phyloP scores from a whole-genome alignment of 441 rosid genomes.

The Cnidoscolus chayamansa region DNA sequence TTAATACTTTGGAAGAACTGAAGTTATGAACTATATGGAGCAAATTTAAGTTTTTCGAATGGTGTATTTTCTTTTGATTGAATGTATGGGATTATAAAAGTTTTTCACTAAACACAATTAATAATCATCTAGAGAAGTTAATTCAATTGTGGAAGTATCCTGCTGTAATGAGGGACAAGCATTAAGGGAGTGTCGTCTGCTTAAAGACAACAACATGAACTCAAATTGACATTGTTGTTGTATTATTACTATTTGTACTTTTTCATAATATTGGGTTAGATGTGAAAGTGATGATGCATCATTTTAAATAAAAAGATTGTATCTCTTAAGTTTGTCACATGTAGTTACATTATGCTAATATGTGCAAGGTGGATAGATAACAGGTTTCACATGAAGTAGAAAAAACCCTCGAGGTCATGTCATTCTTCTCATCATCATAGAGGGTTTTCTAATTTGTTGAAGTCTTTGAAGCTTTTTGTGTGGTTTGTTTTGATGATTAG shows the following conservation, averaged over 20 bases:
- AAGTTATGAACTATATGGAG: conserved; percentile 1
- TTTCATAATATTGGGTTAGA: not conserved
- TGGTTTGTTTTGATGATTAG: conserved; percentile 7
- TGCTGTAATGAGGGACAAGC: not conserved
- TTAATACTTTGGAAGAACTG: not conserved
- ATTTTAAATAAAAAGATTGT: not conserved
- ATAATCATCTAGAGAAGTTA: not conserved
- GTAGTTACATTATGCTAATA: conserved; percentile 2
- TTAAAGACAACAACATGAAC: not conserved
- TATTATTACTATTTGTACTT: not conserved
- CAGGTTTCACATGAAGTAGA: not conserved
- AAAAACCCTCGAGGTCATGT: not conserved
- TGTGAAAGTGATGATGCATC: not conserved
- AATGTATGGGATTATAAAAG: not conserved
- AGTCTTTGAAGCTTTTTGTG: not conserved
- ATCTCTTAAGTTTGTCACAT: not conserved
- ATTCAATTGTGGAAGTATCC: not conserved
- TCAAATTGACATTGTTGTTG: not conserved
- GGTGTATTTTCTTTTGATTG: not conserved
- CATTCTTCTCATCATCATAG: not conserved
- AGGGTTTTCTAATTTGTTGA: conserved; percentile 3
- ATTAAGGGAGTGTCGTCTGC: not conserved
- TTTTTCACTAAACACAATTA: not conserved
- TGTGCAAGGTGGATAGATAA: not conserved
- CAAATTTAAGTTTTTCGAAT: conserved; percentile 1